Percentiles rank a stretch among this genome's conserved stretches.
These are phyloP conservation scores for Leccinellum albellum DNA, from an alignment of 768 basidiomycete genomes.

Conservation along the genomic window DNA sequence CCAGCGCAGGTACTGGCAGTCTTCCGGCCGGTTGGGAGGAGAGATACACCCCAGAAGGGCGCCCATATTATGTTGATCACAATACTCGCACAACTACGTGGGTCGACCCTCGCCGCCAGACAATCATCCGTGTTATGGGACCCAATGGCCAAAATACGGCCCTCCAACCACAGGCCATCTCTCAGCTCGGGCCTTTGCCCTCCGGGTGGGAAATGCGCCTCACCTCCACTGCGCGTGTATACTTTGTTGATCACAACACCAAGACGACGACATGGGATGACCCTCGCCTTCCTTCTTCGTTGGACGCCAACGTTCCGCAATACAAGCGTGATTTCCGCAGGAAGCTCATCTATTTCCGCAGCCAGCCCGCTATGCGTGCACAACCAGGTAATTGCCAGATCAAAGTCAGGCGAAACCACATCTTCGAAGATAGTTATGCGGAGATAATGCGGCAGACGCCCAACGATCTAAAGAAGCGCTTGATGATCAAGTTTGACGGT, in stretches of 20 bases:
- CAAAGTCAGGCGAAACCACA: conserved; percentile 95
- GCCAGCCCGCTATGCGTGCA: conserved; percentile 95
- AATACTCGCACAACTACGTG: conserved; percentile 99
- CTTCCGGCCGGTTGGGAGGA: conserved; percentile 99
- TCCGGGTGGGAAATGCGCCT: conserved; percentile 99
- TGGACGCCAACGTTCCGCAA: conserved; percentile 96
- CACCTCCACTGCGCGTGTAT: conserved; percentile 95
- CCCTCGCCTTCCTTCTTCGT: conserved; percentile 88
- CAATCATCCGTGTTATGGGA: conserved; percentile 94
- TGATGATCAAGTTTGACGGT: conserved; percentile 99
- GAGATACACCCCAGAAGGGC: conserved; percentile 95
- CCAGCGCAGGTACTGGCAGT: conserved; percentile 77
- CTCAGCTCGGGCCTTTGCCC: conserved; percentile 93
- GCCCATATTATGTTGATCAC: conserved; percentile 99
- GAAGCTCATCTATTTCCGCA: conserved; percentile 99
- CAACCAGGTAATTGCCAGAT: conserved; percentile 99
- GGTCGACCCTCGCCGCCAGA: conserved; percentile 98
- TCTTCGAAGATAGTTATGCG: conserved; percentile 98
- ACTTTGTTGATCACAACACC: conserved; percentile 99
- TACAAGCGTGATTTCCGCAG: conserved; percentile 99
- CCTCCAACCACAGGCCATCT: conserved; percentile 91
- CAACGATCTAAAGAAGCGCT: conserved; percentile 94
- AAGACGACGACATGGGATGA: conserved; percentile 99
- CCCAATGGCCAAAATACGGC: conserved; percentile 85
- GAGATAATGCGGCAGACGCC: conserved; percentile 99